Conservation (phyloP, 495 filamentous ascomycete genomes). For the Pyrenula aspistea region DNA sequence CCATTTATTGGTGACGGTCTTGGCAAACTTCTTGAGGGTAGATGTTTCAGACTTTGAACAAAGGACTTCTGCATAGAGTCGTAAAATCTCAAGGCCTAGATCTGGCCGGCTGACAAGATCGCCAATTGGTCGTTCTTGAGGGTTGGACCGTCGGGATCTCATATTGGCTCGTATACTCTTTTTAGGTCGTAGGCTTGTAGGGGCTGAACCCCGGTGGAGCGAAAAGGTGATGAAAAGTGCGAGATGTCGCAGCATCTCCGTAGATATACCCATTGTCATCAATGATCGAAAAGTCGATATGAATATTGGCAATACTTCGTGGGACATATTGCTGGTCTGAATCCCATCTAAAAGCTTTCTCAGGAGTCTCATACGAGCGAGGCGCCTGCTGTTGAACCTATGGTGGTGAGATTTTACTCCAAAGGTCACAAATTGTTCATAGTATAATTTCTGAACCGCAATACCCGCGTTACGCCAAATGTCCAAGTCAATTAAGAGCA, state of each 20-base stretch:
- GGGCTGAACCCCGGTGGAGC: conserved; percentile 52
- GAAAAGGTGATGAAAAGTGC: conserved; percentile 89
- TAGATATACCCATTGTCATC: conserved; percentile 64
- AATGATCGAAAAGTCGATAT: conserved; percentile 64
- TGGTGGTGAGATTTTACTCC: conserved; percentile 76
- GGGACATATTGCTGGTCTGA: conserved; percentile 25
- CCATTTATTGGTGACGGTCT: conserved; percentile 96
- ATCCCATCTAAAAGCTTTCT: conserved; percentile 80
- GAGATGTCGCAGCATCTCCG: conserved; percentile 74
- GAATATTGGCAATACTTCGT: conserved; percentile 60
- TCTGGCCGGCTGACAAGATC: conserved; percentile 27
- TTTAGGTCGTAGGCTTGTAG: conserved; percentile 31
- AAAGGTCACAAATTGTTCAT: conserved; percentile 80
- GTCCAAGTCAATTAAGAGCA: conserved; percentile 84
- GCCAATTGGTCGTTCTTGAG: conserved; percentile 15
- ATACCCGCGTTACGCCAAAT: conserved; percentile 71
- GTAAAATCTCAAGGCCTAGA: conserved; percentile 63
- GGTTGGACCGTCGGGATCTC: conserved; percentile 14
- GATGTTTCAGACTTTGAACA: conserved; percentile 53
- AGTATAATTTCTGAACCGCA: conserved; percentile 73
- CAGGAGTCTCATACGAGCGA: conserved; percentile 63
- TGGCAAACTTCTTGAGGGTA: conserved; percentile 77
- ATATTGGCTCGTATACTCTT: conserved; percentile 34
- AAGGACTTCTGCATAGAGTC: conserved; percentile 73
- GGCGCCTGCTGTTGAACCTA: conserved; percentile 75